A percentile compares a stretch with the other conserved stretches of the same genome.
These are phyloP conservation scores for Cyclotella atomus DNA, from an alignment of 108 stramenopile species.

Conservation along the genomic window DNA sequence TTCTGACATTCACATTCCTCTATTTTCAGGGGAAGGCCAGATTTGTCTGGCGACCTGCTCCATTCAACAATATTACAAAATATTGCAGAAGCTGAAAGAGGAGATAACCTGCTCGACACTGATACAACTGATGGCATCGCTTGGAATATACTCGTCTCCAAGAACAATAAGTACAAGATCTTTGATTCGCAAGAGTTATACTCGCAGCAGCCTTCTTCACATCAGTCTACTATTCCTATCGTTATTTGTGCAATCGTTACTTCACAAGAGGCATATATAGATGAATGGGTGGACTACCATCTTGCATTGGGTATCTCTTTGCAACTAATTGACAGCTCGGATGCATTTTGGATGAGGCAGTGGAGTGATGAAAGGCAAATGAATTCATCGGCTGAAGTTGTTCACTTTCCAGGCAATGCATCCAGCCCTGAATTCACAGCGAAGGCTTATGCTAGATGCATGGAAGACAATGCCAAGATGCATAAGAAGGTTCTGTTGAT, in stretches of 20 bases:
- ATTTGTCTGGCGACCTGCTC: slow-evolving; percentile 13
- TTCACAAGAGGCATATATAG: slow-evolving; percentile 12
- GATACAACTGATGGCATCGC: not conserved
- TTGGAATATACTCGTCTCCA: not conserved
- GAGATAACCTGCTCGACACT: not conserved
- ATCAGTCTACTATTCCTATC: not conserved
- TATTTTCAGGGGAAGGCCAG: slow-evolving; percentile 12
- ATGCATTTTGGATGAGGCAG: too few species aligned
- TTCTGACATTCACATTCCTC: too few species aligned
- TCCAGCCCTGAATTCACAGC: too few species aligned
- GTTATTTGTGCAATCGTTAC: slow-evolving; percentile 1
- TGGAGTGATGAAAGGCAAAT: too few species aligned
- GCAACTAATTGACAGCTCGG: too few species aligned
- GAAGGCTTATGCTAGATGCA: too few species aligned
- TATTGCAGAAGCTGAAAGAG: not conserved
- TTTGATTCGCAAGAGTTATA: not conserved
- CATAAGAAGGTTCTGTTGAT: too few species aligned
- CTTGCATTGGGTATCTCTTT: too few species aligned
- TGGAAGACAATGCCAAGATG: too few species aligned
- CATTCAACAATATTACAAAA: not conserved
- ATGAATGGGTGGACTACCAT: slow-evolving; percentile 18
- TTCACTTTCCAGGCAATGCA: too few species aligned
- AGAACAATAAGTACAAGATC: slow-evolving; percentile 3
- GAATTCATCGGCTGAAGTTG: too few species aligned
- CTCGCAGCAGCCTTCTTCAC: not conserved